A percentile compares a stretch with the other conserved stretches of the same genome.
Evolutionary conservation across 805 yeast species (phyloP).

Genomic region (Torulaspora gathmanii): DNA sequence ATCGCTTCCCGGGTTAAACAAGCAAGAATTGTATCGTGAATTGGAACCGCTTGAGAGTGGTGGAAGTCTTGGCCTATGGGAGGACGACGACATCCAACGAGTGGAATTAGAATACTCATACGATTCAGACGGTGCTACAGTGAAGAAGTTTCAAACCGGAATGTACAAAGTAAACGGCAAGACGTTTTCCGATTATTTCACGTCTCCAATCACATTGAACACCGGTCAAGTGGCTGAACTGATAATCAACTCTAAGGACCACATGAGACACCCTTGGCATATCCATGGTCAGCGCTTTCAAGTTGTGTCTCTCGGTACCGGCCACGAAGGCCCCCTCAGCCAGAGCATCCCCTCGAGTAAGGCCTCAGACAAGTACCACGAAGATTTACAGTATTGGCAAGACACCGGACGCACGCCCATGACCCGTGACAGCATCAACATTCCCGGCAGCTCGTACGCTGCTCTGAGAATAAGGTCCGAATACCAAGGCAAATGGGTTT

Average conservation of each 20-base stretch:
- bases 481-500: constrained; percentile 74
- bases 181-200: constrained; percentile 54
- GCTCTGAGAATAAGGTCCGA: constrained; percentile 57
- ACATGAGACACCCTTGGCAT: constrained; percentile 63
- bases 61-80: constrained; percentile 3
- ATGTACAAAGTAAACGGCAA: constrained; percentile 48
- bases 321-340: constrained; percentile 39
- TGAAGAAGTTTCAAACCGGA: constrained; percentile 39
- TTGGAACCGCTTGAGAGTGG: constrained; percentile 14
- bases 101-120: constrained; percentile 47
- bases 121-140: constrained; percentile 43
- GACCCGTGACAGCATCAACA: constrained; percentile 57
- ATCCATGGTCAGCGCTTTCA: constrained; percentile 59
- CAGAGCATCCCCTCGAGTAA: constrained; percentile 36
- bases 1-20: constrained; percentile 32
- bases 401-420: constrained; percentile 43
- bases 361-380: constrained; percentile 39
- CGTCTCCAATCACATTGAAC: constrained; percentile 43
- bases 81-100: constrained; percentile 28
- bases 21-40: constrained; percentile 22
- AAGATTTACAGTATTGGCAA: constrained; percentile 24
- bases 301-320: constrained; percentile 43
- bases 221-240: constrained; percentile 55
- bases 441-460: constrained; percentile 54
- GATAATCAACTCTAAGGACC: constrained; percentile 61